Conservation (phyloP, 306 rosid genomes). For the Vachellia collinsii region DNA sequence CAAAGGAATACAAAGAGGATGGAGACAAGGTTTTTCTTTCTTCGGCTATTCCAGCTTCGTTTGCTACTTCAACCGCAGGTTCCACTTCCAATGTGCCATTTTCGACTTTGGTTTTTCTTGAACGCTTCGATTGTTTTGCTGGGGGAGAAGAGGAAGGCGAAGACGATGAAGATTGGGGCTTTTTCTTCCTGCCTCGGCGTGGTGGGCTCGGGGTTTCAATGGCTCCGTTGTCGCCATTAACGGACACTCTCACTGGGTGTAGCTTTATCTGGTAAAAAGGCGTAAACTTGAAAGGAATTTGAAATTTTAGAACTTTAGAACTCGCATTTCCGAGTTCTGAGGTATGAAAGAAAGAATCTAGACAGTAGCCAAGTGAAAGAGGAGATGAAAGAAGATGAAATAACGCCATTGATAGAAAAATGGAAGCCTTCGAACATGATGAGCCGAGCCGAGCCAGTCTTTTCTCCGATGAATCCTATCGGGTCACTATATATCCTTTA, state of each 20-base stretch:
- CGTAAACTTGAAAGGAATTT: neutral
- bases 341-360: conserved; percentile 33
- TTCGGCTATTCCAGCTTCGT: conserved; percentile 26
- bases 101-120: conserved; percentile 41
- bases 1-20: conserved; percentile 27
- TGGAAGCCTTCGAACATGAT: conserved; percentile 56
- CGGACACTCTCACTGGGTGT: neutral
- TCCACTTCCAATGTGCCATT: conserved; percentile 41
- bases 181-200: conserved; percentile 71
- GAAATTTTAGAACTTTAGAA: neutral
- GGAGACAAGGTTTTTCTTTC: conserved; percentile 50
- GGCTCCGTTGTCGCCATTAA: neutral
- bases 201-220: conserved; percentile 46
- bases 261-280: neutral
- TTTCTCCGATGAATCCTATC: conserved; percentile 23
- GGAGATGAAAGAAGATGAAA: conserved; percentile 45
- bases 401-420: conserved; percentile 57
- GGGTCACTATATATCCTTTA: neutral
- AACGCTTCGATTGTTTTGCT: conserved; percentile 48
- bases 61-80: neutral
- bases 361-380: conserved; percentile 29
- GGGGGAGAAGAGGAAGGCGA: conserved; percentile 28
- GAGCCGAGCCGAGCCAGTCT: neutral
- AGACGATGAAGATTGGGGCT: conserved; percentile 35
- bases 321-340: conserved; percentile 11